phyloP scores from a whole-genome alignment of 352 stramenopile species.

The Phytophthora palmivora region DNA sequence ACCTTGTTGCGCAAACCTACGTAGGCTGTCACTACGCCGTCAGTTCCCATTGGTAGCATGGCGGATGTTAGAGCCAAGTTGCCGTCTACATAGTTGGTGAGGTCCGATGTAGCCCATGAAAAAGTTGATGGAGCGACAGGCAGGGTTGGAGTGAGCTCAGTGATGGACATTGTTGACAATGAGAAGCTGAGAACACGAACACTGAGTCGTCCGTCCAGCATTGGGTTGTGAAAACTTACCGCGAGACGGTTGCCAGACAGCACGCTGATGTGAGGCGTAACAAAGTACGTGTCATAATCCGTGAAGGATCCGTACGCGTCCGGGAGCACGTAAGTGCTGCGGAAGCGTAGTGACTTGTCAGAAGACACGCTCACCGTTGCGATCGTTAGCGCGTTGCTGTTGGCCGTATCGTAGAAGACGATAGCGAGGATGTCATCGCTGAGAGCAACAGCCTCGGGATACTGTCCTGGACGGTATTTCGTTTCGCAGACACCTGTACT shows the following conservation, averaged over 20 bases:
- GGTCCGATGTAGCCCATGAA: slow-evolving; percentile 29
- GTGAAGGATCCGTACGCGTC: slow-evolving; percentile 48
- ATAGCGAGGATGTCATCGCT: slow-evolving; percentile 52
- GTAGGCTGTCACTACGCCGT: slow-evolving; percentile 57
- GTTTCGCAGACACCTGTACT: slow-evolving; percentile 46
- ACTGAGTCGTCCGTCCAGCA: slow-evolving; percentile 46
- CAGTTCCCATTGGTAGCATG: slow-evolving; percentile 48
- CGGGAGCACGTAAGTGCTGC: slow-evolving; percentile 50
- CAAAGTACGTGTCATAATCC: slow-evolving; percentile 47
- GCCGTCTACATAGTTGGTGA: not conserved
- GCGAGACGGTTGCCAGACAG: slow-evolving; percentile 60
- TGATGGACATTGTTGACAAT: slow-evolving; percentile 44
- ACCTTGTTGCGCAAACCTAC: slow-evolving; percentile 44
- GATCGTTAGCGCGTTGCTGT: slow-evolving; percentile 66
- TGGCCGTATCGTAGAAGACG: slow-evolving; percentile 59
- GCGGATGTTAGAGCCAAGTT: slow-evolving; percentile 45
- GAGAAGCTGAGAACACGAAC: slow-evolving; percentile 61
- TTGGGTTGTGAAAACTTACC: slow-evolving; percentile 72
- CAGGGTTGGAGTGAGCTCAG: slow-evolving; percentile 59
- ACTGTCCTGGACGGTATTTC: slow-evolving; percentile 46
- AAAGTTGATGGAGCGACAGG: slow-evolving; percentile 45
- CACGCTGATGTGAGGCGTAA: slow-evolving; percentile 39
- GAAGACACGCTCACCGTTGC: slow-evolving; percentile 39
- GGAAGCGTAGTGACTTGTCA: slow-evolving; percentile 45
- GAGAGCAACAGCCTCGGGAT: slow-evolving; percentile 52